These are phyloP conservation scores for Lepiota venenata DNA, from an alignment of 768 basidiomycete species.

Conservation along the genomic window DNA sequence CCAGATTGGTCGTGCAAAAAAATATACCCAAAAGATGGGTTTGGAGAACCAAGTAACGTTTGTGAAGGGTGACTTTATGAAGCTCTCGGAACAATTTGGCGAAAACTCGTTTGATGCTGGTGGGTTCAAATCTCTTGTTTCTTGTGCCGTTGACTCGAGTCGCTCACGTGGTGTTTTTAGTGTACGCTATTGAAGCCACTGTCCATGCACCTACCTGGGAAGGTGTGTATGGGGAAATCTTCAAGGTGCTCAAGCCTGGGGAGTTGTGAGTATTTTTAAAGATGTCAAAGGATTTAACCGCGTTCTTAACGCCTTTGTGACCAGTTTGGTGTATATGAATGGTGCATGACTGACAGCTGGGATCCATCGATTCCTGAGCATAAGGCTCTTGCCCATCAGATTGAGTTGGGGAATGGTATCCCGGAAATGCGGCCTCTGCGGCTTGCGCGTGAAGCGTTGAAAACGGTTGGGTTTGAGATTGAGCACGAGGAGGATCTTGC, in stretches of 20 bases:
- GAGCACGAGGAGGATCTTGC: slow-evolving; percentile 95
- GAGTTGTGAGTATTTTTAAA: slow-evolving; percentile 59
- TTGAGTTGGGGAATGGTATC: slow-evolving; percentile 96
- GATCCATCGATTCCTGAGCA: slow-evolving; percentile 82
- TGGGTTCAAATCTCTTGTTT: slow-evolving; percentile 28
- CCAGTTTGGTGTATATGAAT: slow-evolving; percentile 98
- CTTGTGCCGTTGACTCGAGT: neutral
- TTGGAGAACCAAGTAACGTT: slow-evolving; percentile 77
- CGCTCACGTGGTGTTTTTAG: slow-evolving; percentile 33
- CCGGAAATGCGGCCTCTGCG: slow-evolving; percentile 89
- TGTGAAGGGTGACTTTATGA: slow-evolving; percentile 96
- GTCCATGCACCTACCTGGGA: slow-evolving; percentile 95
- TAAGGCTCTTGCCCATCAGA: slow-evolving; percentile 86
- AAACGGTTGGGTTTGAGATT: slow-evolving; percentile 81
- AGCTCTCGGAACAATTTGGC: slow-evolving; percentile 86
- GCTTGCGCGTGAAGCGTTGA: slow-evolving; percentile 70
- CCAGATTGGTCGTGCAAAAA: slow-evolving; percentile 84
- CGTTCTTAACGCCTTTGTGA: neutral
- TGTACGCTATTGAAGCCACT: slow-evolving; percentile 98
- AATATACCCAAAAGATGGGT: slow-evolving; percentile 75
- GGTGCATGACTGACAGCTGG: slow-evolving; percentile 98
- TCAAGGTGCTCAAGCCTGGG: slow-evolving; percentile 95
- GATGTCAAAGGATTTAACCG: neutral
- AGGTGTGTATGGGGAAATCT: slow-evolving; percentile 92
- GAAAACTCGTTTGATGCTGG: slow-evolving; percentile 94